Base-by-base conservation (phyloP, 2,329 filamentous ascomycete species). In the Orbilia javanica region DNA sequence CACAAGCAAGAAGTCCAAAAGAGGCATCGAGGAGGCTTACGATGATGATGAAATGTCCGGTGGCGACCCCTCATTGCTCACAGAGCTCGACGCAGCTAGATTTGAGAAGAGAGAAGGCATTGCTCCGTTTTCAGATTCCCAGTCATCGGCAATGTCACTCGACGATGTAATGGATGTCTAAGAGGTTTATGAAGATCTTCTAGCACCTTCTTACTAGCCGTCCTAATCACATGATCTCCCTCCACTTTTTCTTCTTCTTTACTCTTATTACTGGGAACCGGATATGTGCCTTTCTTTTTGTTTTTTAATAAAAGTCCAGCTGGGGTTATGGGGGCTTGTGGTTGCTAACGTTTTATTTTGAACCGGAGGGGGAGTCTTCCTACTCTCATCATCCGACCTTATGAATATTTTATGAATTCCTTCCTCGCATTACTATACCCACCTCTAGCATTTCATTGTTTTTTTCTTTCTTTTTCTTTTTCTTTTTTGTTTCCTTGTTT, bases 81-180 rank as follows among this genome's bases (percentile, higher is more conserved):
- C 20, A 22, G 75, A 73, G 18, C 53, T 68, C 25, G 75, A 79
- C 11, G 75, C 68, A 46, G 75, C 75, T 1, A 79, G 75, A 42
- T 79, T 79, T n/a, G 75, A 79, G 53, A 79, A 79, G 53, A 68
- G 75, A 22, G 75, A 79, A 18, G 75, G 75, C 3, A 55, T 79
- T 53, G 75, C 75, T 11, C 75, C 75, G 15, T 79, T 79, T 39
- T 72, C 67, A 3, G 75, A 79, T 44, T 77, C 73, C 4, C 73
- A 77, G 29, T 15, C 62, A 20, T 77, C 73, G 6, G 73, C 44
- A 15, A 77, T 77, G 73, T 71, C 62, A 25, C n/a, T 77, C 1
- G 73, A 77, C 36, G 66, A 71, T 22, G 42, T 15, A 29, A 77
- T 77, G 73, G 62, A 71, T 63, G 73, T 36, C n/a, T 77, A 53